Conservation (phyloP, 2,329 filamentous ascomycete species). For the Fusarium pseudonygamai region DNA sequence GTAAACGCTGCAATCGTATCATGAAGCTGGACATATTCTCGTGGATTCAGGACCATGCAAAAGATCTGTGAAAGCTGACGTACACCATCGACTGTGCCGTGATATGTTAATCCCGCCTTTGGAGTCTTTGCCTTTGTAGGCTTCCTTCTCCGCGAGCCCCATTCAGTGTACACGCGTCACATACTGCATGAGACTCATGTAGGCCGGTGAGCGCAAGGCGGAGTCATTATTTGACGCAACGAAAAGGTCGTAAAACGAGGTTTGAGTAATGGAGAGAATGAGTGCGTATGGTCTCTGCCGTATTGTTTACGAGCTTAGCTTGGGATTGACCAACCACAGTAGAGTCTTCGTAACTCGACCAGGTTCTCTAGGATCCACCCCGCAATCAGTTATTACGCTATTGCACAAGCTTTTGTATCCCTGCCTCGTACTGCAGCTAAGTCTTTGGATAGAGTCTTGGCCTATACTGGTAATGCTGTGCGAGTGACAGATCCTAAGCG, state of each 20-base stretch:
- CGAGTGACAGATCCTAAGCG: not conserved
- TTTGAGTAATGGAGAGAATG: not conserved
- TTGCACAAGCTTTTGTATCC: not conserved
- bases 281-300: not conserved
- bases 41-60: accelerated
- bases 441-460: not conserved
- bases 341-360: not conserved
- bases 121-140: not conserved
- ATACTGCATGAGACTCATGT: too few relatives aligned
- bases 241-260: not conserved
- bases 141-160: not conserved
- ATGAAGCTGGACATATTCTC: not conserved
- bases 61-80: not conserved
- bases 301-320: not conserved
- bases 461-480: not conserved
- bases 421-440: not conserved
- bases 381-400: not conserved
- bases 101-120: not conserved
- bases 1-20: too few relatives aligned
- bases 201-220: not conserved
- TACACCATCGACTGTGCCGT: not conserved
- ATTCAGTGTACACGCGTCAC: accelerated
- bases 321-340: not conserved
- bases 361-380: not conserved
- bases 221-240: not conserved